Percentiles rank a stretch among this genome's conserved stretches.
These are phyloP conservation scores for Lipomyces lipofer DNA, from an alignment of 805 yeast genomes.

Conservation along the genomic window DNA sequence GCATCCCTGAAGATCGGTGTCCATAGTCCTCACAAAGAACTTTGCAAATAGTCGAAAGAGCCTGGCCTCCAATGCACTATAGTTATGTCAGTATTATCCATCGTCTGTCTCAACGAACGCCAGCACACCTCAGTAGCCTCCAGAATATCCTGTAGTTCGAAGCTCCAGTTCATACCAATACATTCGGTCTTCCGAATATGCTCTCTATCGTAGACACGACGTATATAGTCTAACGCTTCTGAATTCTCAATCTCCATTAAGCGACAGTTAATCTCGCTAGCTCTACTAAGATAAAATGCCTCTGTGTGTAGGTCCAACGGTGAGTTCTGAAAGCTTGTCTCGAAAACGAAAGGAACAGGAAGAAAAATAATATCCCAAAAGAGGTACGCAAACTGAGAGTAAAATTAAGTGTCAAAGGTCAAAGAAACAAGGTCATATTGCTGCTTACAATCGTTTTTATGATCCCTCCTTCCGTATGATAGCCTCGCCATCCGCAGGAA, in stretches of 20 bases:
- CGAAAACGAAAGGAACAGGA: conserved; percentile 34
- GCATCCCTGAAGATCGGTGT: conserved; percentile 39
- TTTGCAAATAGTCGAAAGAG: conserved; percentile 31
- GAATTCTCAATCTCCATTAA: conserved; percentile 28
- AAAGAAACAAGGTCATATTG: conserved; percentile 7
- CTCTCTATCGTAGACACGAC: conserved; percentile 24
- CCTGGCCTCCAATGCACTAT: conserved; percentile 31
- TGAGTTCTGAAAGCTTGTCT: conserved; percentile 38
- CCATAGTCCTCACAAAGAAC: conserved; percentile 33
- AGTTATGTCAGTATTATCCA: too few species aligned
- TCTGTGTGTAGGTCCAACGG: conserved; percentile 38
- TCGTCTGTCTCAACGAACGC: too few species aligned
- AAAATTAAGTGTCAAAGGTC: not conserved
- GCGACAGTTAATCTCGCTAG: conserved; percentile 33
- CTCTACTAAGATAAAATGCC: conserved; percentile 32
- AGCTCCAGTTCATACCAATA: conserved; percentile 40
- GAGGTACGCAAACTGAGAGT: conserved; percentile 38
- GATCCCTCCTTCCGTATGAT: conserved; percentile 41
- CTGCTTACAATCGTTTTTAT: conserved; percentile 34
- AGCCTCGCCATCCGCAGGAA: conserved; percentile 38
- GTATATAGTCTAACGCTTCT: conserved; percentile 1
- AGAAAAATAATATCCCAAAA: conserved; percentile 34
- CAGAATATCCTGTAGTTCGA: conserved; percentile 27
- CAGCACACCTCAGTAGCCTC: conserved; percentile 30
- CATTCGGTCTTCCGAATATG: conserved; percentile 30